These are phyloP conservation scores for Fusarium sp. DNA, from an alignment of 2,329 filamentous ascomycete species.

Conservation along the genomic window DNA sequence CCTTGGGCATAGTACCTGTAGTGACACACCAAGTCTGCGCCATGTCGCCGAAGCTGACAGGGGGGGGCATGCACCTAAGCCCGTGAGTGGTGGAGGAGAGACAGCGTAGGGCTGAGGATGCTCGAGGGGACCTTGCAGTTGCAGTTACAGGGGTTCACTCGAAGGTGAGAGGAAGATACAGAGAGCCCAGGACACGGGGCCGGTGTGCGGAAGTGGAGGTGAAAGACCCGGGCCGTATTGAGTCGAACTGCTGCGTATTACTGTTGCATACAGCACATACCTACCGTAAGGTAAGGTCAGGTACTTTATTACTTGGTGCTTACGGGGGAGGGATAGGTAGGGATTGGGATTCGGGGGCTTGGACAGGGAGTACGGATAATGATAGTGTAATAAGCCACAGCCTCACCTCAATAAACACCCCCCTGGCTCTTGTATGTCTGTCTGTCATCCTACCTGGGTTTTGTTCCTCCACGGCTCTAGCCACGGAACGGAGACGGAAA, in stretches of 20 bases:
- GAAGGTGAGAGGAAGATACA: neutral
- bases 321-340: slow-evolving; percentile 20
- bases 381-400: slow-evolving; percentile 41
- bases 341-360: too few species aligned
- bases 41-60: slow-evolving; percentile 46
- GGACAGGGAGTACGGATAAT: too few species aligned
- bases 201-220: slow-evolving; percentile 29
- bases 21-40: slow-evolving; percentile 31
- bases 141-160: slow-evolving; percentile 27
- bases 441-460: neutral
- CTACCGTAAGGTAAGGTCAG: neutral
- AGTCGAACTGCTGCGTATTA: slow-evolving; percentile 31
- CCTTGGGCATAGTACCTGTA: neutral
- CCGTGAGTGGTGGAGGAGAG: slow-evolving; percentile 34
- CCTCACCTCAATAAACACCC: slow-evolving; percentile 29
- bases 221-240: slow-evolving; percentile 34
- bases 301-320: slow-evolving; percentile 10
- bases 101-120: slow-evolving; percentile 42
- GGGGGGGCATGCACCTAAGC: slow-evolving; percentile 19
- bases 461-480: slow-evolving; percentile 16
- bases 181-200: slow-evolving; percentile 6
- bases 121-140: slow-evolving; percentile 31
- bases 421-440: neutral
- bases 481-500: slow-evolving; percentile 21
- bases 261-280: too few species aligned